phyloP scores from a whole-genome alignment of 2,329 filamentous ascomycete species.

The Cytospora paraplurivora region DNA sequence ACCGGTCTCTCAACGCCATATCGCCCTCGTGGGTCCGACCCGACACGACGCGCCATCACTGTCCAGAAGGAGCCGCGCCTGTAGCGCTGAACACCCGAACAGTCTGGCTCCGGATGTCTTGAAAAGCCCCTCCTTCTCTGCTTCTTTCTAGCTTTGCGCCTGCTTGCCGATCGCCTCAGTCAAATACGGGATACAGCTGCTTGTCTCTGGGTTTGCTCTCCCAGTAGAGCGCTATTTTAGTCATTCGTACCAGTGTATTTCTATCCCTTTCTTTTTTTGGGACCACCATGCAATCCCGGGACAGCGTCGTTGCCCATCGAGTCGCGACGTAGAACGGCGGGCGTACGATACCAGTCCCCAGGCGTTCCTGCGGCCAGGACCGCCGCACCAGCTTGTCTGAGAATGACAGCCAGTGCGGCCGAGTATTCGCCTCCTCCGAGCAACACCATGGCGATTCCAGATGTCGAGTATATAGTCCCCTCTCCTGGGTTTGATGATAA shows the following conservation, averaged over 20 bases:
- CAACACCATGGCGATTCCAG: slow-evolving; percentile 24
- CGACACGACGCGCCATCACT: slow-evolving; percentile 2
- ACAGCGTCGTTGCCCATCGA: slow-evolving; percentile 13
- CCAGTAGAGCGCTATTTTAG: not conserved
- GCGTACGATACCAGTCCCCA: slow-evolving; percentile 4
- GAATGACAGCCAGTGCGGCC: slow-evolving; percentile 19
- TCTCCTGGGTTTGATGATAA: slow-evolving; percentile 30
- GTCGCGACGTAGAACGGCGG: slow-evolving; percentile 22
- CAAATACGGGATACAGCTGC: slow-evolving; percentile 1
- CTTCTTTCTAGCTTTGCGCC: slow-evolving; percentile 8
- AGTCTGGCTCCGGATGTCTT: not conserved
- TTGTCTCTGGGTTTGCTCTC: not conserved
- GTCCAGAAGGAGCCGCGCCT: not conserved
- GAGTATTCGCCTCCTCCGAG: slow-evolving; percentile 20
- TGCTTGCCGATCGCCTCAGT: slow-evolving; percentile 7
- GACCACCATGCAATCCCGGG: slow-evolving; percentile 22
- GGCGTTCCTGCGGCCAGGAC: slow-evolving; percentile 3
- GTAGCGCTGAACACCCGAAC: not conserved
- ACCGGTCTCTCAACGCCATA: not conserved
- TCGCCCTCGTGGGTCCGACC: not conserved
- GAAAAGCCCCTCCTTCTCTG: not conserved
- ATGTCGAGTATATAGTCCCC: slow-evolving; percentile 27
- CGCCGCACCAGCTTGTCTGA: slow-evolving; percentile 9
- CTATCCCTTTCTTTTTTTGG: not conserved
- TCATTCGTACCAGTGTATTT: slow-evolving; percentile 1